Conservation (phyloP, 2,329 filamentous ascomycete species). For the Cercospora sesami region DNA sequence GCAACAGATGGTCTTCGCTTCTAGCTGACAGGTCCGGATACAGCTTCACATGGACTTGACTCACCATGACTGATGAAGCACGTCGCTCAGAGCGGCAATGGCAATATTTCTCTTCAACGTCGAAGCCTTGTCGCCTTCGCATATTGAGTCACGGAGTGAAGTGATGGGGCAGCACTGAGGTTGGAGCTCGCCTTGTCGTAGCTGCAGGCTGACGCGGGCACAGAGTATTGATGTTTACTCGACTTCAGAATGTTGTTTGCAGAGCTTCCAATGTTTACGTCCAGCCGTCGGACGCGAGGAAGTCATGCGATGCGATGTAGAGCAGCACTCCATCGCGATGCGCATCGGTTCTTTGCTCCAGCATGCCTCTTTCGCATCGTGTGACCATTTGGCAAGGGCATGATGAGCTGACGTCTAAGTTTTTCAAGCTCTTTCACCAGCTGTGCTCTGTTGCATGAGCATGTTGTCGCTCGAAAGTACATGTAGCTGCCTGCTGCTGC, state of each 20-base stretch:
- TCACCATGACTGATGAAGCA: not conserved
- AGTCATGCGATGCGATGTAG: not conserved
- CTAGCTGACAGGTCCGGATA: not conserved
- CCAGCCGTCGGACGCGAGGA: not conserved
- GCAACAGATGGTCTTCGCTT: not conserved
- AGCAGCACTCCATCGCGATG: not conserved
- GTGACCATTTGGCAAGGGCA: not conserved
- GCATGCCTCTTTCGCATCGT: not conserved
- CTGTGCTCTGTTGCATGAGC: not conserved
- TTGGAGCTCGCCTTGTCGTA: not conserved
- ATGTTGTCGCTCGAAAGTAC: not conserved
- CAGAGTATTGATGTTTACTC: not conserved
- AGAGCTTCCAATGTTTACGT: not conserved
- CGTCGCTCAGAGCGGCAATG: not conserved
- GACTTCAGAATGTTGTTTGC: not conserved
- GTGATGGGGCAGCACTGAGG: not conserved
- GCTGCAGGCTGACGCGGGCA: not conserved
- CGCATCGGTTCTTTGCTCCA: not conserved
- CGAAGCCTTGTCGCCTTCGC: not conserved
- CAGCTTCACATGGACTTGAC: not conserved
- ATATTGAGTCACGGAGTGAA: not conserved
- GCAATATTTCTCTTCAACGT: not conserved
- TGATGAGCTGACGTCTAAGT: not conserved
- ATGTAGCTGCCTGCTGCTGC: not conserved
- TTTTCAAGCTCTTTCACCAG: constrained; percentile 1